Base-by-base conservation (phyloP, 2,329 filamentous ascomycete genomes). In the Cryphonectria nitschkei region DNA sequence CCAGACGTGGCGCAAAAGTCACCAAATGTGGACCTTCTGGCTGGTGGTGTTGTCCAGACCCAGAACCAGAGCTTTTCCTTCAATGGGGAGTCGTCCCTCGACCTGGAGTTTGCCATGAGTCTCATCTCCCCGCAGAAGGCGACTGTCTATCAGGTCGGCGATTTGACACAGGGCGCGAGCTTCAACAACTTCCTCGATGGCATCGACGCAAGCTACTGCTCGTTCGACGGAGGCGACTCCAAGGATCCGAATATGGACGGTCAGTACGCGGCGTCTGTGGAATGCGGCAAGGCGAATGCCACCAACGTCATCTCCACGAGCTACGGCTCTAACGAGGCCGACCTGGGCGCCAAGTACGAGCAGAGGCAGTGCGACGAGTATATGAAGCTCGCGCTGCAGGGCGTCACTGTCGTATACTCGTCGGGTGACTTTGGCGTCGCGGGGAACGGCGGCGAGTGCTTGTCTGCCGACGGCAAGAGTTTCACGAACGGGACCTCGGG, bases 301-400 rank as follows among this genome's bases (percentile, higher is more conserved):
- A 83, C 87, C 4, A 87, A 88, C 70, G 86, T 88, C 69, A 85
- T 88, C 70, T 85, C 82, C 32, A 85, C 85, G 39, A 87, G 84
- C 14, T 89, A 89, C 76, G 82, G 81, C 16, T 84, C 84, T 73
- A 84, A 85, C 73, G 86, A 89, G 78, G 82, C 80, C n/a, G 83
- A 84, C 66, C 78, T 85, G 9, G 82, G 84, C 0, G 78, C 80
- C 7, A 79, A 78, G 70, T 89, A 88, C 75, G 82, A 85, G 72
- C 74, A 80, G 65, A 80, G 87, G 3, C 86, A 89, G 77, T 88
- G 86, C 75, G 78, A 81, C 69, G 86, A 88, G 79, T 88, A 86
- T 77, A 83, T 88, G 82, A 88, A 89, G 79, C 82, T 88, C 2
- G 86, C 84, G 26, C 81, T 88, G 52, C 82, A 83, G 75, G 86